Evolutionary conservation across 225 moss, liverwort and hornwort genomes (phyloP).

Genomic region (Rhytidiadelphus loreus): DNA sequence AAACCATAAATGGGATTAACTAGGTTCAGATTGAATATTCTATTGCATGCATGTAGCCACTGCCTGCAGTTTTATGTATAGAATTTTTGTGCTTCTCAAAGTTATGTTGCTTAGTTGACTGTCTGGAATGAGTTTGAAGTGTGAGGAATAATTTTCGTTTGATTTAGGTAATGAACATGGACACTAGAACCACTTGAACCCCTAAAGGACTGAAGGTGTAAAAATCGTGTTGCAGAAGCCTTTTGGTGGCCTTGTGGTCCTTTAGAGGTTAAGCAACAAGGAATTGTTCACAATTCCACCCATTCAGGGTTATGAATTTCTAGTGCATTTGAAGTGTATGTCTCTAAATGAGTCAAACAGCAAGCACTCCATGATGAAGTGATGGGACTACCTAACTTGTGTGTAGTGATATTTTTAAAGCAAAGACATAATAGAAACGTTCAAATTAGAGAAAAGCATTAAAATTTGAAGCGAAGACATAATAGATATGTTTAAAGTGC

Average conservation of each 20-base stretch:
- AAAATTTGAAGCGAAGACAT: no score
- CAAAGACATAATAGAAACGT: no score
- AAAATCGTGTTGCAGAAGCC: no score
- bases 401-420: background rate
- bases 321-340: background rate
- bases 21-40: background rate
- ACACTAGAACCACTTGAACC: background rate
- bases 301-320: background rate
- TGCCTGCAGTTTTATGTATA: background rate
- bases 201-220: no score
- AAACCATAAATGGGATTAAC: background rate
- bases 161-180: background rate
- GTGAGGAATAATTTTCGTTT: background rate
- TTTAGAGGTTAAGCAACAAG: background rate
- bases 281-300: background rate
- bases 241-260: no score
- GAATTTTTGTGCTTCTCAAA: background rate
- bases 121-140: background rate
- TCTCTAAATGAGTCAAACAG: background rate
- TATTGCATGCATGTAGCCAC: background rate
- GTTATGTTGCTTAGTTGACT: background rate
- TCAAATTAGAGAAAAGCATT: no score
- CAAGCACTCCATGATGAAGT: background rate
- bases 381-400: background rate
- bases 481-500: no score